These are phyloP conservation scores for Claviceps sp. DNA, from an alignment of 2,329 filamentous ascomycete genomes.

Conservation along the genomic window DNA sequence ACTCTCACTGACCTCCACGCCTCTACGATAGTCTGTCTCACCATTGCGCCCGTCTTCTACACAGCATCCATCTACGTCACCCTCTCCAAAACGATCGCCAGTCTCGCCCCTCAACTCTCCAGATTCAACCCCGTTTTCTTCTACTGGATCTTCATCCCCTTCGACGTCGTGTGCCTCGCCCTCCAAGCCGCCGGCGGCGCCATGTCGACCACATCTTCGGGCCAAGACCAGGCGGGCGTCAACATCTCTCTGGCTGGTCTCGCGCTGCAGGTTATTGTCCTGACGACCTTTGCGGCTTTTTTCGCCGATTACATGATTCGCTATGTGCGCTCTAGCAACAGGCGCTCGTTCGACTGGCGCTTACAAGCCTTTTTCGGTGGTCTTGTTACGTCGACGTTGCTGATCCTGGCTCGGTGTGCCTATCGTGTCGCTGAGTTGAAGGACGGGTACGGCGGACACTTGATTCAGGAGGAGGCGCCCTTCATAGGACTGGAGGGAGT, in stretches of 20 bases:
- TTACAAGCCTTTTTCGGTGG: slow-evolving; percentile 35
- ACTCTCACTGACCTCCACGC: neutral
- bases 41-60: slow-evolving; percentile 33
- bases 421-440: slow-evolving; percentile 54
- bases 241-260: slow-evolving; percentile 37
- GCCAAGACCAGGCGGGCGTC: slow-evolving; percentile 24
- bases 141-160: slow-evolving; percentile 38
- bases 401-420: slow-evolving; percentile 48
- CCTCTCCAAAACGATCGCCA: slow-evolving; percentile 30
- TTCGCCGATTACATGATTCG: slow-evolving; percentile 38
- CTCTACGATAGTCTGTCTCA: slow-evolving; percentile 37
- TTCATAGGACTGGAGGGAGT: slow-evolving; percentile 41
- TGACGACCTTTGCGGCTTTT: slow-evolving; percentile 35
- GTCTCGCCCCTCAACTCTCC: slow-evolving; percentile 26
- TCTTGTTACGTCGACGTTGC: slow-evolving; percentile 38
- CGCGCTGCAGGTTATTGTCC: slow-evolving; percentile 42
- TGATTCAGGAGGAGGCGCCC: slow-evolving; percentile 38
- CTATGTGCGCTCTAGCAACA: slow-evolving; percentile 19
- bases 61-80: slow-evolving; percentile 54
- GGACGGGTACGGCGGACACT: slow-evolving; percentile 43
- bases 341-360: slow-evolving; percentile 15
- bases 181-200: slow-evolving; percentile 46
- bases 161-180: slow-evolving; percentile 41
- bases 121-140: slow-evolving; percentile 30
- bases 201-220: slow-evolving; percentile 29